Percentiles rank a stretch among this genome's conserved stretches.
Evolutionary conservation across 225 moss, liverwort and hornwort species (phyloP).

Genomic region (Physcomitrium patens): DNA sequence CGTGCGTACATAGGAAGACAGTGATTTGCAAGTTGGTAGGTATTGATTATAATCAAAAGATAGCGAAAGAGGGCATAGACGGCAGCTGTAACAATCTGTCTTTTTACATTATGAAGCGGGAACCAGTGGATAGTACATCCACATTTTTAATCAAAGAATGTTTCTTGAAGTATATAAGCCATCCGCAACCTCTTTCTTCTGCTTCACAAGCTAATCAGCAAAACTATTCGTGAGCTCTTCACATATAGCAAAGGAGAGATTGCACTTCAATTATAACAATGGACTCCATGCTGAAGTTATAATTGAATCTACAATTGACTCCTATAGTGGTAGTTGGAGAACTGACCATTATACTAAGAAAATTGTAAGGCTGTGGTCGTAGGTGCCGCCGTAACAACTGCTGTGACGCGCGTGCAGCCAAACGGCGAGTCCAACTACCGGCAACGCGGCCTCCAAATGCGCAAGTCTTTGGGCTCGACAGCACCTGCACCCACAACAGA

Average conservation of each 20-base stretch:
- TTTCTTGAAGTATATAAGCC: conserved; percentile 2
- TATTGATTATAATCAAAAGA: no score
- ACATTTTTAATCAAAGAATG: conserved; percentile 42
- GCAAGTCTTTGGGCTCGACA: conserved; percentile 82
- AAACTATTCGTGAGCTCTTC: conserved; percentile 17
- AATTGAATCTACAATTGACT: neutral
- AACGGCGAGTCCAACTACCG: conserved; percentile 70
- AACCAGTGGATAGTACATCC: conserved; percentile 23
- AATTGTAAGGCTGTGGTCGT: conserved; percentile 11
- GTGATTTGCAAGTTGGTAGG: no score
- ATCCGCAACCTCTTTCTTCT: conserved; percentile 27
- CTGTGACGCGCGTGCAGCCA: conserved; percentile 90
- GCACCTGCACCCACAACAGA: conserved; percentile 53
- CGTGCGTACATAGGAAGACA: no score
- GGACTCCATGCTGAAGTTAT: conserved; percentile 18
- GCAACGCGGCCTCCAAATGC: conserved; percentile 93
- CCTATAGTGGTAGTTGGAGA: neutral
- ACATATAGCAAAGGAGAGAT: conserved; percentile 28
- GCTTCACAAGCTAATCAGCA: conserved; percentile 1
- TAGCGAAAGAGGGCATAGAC: neutral
- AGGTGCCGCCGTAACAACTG: conserved; percentile 68
- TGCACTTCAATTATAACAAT: conserved; percentile 3
- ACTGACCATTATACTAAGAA: neutral
- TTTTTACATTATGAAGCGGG: conserved; percentile 23
- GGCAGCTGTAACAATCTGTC: neutral